Evolutionary conservation across 73 alveolate genomes (phyloP), one percentile per base, ranked within the genome.

Genomic region (Paramecium caudatum): DNA sequence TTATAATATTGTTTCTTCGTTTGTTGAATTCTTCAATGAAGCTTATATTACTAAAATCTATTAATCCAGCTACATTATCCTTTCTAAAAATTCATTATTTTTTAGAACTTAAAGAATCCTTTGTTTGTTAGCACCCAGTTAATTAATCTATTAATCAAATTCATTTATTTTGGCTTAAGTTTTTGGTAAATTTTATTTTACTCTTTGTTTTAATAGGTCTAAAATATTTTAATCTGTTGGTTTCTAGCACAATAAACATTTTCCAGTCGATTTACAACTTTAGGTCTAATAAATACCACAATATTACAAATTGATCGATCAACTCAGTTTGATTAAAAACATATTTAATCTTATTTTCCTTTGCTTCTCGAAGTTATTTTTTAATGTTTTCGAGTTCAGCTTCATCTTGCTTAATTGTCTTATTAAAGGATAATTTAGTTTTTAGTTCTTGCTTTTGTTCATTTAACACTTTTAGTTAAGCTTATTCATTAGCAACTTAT

Each of bases 231-330:
- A 27, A 41, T 74, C 88, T 0, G 47, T 23, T 7, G 43, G 39
- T 74, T 74, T 30, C 8, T 17, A n/a, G 55, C 88, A 74, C 32
- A 74, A 16, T 41, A 74, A 12, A 43, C 88, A 74, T 39, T 74
- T 74, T 74, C 80, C 80, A 55, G 80, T 27, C 30, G 23, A 43
- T 55, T 21, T 55, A 43, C 46, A 55, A 55, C 80, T 55, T 0
- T 37, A 12, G 30, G 30, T 55, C 80, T 74, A 39, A n/a, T 34
- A 21, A 41, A 45, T 41, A 39, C 17, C 19, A 13, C 33, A 74
- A 39, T 15, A 3, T 21, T 74, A 74, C 47, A 74, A 39, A 74
- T 43, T 74, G 30, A 10, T 74, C 88, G 16, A 74, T 74, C 25
- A 74, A 74, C 10, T 74, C 62, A 13, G 68, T 45, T 74, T 30